Evolutionary conservation across 306 rosid species (phyloP), one percentile per base, ranked within the genome.

Genomic region (Cicer chorassanicum): DNA sequence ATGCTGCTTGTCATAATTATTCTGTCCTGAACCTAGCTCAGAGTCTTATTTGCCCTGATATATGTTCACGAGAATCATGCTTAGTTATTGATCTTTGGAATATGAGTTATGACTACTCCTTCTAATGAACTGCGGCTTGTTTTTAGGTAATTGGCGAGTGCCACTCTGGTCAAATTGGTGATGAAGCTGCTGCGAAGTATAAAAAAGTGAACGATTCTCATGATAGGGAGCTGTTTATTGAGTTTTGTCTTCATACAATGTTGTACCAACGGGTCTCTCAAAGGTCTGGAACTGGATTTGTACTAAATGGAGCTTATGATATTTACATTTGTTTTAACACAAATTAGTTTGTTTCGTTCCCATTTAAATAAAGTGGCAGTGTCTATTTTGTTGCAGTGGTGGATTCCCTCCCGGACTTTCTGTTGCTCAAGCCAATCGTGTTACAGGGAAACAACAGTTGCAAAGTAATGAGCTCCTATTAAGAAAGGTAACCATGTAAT

Each of bases 111-210:
- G 65, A 50, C 73, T 69, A 18, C 50, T 74, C 29, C 51, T 74
- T 68, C 70, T 57, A 63, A 18, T 80, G 14, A 68, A 65, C 46
- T 74, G 59, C 63, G 82, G 68, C 75, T 76, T 88, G 75, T 10
- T 80, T 75, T 76, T 84, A 93, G 98, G 98, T 91, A 69, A 82
- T 85, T 80, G 98, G 97, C 50, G 94, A 89, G 72, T 89, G 93
- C 68, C 91, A 93, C 86, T 82, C 96, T 48, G 78, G 59, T 42
- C 82, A 78, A 79, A 76, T 91, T 70, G 81, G 80, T 75, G 90
- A 85, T 44, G 96, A 88, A 84, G 84, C 81, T 85, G 84, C 88
- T 79, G 85, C 83, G 56, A 89, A 89, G 83, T 93, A 89, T 87
- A 84, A 78, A 83, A 72, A 16, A 39, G 80, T 88, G 81, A 77